Evolutionary conservation across 495 filamentous ascomycete species (phyloP).

Genomic region (Penicillium roqueforti): DNA sequence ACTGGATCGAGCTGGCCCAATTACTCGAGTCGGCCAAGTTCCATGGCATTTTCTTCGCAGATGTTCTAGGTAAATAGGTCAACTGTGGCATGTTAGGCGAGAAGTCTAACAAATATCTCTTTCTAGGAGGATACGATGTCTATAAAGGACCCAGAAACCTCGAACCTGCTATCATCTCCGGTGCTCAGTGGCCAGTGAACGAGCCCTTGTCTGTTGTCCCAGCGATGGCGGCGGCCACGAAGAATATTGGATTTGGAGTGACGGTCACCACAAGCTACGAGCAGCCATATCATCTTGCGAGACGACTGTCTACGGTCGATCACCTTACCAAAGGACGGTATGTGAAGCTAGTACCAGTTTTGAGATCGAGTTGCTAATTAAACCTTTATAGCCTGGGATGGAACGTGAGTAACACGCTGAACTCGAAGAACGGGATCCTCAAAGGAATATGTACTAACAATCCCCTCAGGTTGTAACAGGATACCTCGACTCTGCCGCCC

Average conservation of each 20-base stretch:
- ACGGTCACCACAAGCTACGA: conserved; percentile 69
- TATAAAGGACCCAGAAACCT: conserved; percentile 57
- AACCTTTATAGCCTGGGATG: conserved; percentile 44
- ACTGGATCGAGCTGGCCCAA: conserved; percentile 49
- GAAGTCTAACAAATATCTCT: not conserved
- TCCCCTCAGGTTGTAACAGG: conserved; percentile 54
- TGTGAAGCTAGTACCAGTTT: not conserved
- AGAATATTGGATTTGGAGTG: conserved; percentile 65
- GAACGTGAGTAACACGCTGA: conserved; percentile 42
- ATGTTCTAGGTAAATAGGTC: conserved; percentile 39
- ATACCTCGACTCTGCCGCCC: conserved; percentile 63
- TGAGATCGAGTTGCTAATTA: not conserved
- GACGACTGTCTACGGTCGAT: conserved; percentile 61
- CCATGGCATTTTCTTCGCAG: conserved; percentile 56
- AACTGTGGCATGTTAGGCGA: not conserved
- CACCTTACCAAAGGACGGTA: conserved; percentile 62
- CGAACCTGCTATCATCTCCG: conserved; percentile 53
- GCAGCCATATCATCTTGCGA: conserved; percentile 64
- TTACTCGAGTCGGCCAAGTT: conserved; percentile 49
- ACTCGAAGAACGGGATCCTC: not conserved
- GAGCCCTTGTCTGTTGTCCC: conserved; percentile 43
- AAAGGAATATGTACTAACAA: conserved; percentile 1
- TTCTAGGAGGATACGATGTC: conserved; percentile 57
- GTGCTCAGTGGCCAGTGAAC: conserved; percentile 66
- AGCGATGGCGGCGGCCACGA: conserved; percentile 50